These are phyloP conservation scores for Spathaspora boniae DNA, from an alignment of 805 yeast genomes.

Conservation along the genomic window DNA sequence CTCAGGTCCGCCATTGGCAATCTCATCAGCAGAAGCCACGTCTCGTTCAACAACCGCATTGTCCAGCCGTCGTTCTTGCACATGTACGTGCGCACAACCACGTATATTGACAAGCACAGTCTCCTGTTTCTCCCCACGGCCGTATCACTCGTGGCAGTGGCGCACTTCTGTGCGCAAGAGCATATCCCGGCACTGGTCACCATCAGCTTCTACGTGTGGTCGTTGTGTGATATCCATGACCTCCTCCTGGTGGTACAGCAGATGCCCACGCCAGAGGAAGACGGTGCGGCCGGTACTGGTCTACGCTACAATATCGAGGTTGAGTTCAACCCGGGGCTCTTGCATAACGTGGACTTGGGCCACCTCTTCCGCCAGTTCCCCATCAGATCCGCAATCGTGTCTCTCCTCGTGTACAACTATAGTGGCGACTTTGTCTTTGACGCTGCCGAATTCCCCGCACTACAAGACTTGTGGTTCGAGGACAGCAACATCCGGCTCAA, in stretches of 20 bases:
- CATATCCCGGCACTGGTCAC: constrained; percentile 9
- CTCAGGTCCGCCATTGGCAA: constrained; percentile 2
- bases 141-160: constrained; percentile 5
- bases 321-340: constrained; percentile 18
- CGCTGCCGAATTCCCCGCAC: constrained; percentile 8
- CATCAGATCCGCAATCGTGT: background rate
- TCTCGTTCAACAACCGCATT: constrained; percentile 13
- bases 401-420: constrained; percentile 11
- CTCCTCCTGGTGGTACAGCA: constrained; percentile 6
- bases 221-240: constrained; percentile 12
- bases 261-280: too few relatives aligned
- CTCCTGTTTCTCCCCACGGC: constrained; percentile 8
- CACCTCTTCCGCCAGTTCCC: background rate
- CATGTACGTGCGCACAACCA: constrained; percentile 15
- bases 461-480: constrained; percentile 16
- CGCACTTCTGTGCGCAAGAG: constrained; percentile 6
- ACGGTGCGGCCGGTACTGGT: background rate
- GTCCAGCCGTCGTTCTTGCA: constrained; percentile 12
- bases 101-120: constrained; percentile 11
- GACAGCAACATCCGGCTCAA: constrained; percentile 14
- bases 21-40: background rate
- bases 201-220: constrained; percentile 16
- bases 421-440: constrained; percentile 12
- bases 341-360: constrained; percentile 10
- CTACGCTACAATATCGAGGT: constrained; percentile 16